Evolutionary conservation across 495 filamentous ascomycete genomes (phyloP).

Genomic region (Daldinia vernicosa): DNA sequence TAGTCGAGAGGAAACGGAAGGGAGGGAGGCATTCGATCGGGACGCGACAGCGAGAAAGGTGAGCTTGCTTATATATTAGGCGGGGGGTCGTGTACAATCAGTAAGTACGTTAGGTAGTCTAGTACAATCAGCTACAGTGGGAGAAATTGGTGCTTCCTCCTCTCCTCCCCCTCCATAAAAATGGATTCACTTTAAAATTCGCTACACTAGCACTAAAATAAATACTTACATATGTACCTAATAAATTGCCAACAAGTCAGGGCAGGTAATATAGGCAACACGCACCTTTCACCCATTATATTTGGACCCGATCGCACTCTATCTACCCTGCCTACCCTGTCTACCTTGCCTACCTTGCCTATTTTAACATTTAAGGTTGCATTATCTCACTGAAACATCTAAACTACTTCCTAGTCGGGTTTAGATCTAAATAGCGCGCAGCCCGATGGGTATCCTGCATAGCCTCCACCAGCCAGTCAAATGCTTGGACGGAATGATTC

Average conservation of each 20-base stretch:
- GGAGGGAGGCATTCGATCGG: conserved; percentile 57
- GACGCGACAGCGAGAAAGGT: conserved; percentile 52
- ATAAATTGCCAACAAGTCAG: conserved; percentile 17
- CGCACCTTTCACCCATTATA: conserved; percentile 19
- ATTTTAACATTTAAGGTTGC: conserved; percentile 36
- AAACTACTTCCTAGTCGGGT: conserved; percentile 28
- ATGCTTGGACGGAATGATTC: conserved; percentile 28
- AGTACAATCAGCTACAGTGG: conserved; percentile 41
- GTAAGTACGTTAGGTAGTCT: conserved; percentile 38
- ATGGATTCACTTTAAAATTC: conserved; percentile 19
- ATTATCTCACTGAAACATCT: conserved; percentile 43
- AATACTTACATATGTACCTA: not conserved
- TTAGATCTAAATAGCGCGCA: conserved; percentile 21
- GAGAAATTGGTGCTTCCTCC: conserved; percentile 19
- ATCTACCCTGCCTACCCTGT: not conserved
- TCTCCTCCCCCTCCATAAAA: conserved; percentile 30
- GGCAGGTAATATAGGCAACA: not conserved
- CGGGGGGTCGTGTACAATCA: conserved; percentile 54
- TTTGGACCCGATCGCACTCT: conserved; percentile 33
- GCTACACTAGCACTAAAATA: conserved; percentile 30
- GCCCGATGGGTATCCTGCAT: conserved; percentile 16
- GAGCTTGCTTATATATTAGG: conserved; percentile 59
- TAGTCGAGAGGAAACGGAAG: conserved; percentile 49
- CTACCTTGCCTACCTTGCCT: conserved; percentile 15
- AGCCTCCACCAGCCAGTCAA: conserved; percentile 29